These are phyloP conservation scores for Macrocybe gigantea DNA, from an alignment of 768 basidiomycete genomes.

Conservation along the genomic window DNA sequence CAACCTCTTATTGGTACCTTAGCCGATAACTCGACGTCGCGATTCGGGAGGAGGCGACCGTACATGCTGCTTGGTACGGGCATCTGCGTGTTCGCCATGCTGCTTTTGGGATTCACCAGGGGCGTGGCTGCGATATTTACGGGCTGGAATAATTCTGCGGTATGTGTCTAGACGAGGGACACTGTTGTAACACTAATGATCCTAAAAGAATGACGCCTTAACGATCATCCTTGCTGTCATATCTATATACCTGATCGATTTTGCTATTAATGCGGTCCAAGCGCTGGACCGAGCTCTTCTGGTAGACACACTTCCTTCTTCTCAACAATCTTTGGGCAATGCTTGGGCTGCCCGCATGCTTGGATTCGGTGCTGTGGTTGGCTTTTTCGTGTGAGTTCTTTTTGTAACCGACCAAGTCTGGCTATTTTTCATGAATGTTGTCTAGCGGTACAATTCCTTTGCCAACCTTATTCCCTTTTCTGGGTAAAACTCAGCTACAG, in stretches of 20 bases:
- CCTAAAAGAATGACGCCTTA: constrained; percentile 48
- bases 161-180: constrained; percentile 10
- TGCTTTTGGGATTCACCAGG: constrained; percentile 80
- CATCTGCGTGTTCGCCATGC: constrained; percentile 65
- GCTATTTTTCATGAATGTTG: neutral
- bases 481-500: constrained; percentile 78
- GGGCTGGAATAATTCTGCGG: constrained; percentile 21
- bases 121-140: constrained; percentile 53
- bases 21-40: constrained; percentile 79
- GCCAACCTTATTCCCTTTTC: constrained; percentile 58
- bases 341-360: constrained; percentile 97
- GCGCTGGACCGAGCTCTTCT: constrained; percentile 88
- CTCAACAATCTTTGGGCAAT: constrained; percentile 77
- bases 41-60: constrained; percentile 80
- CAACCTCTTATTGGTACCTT: constrained; percentile 89
- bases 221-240: constrained; percentile 75
- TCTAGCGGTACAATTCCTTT: constrained; percentile 78
- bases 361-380: constrained; percentile 77
- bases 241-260: constrained; percentile 48
- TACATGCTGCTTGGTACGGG: constrained; percentile 73
- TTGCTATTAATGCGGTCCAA: constrained; percentile 64
- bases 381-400: constrained; percentile 76
- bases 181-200: too few species aligned
- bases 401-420: neutral
- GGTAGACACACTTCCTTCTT: constrained; percentile 75